Conservation (phyloP, 2,329 filamentous ascomycete genomes). For the Diaporthe citrichinensis region DNA sequence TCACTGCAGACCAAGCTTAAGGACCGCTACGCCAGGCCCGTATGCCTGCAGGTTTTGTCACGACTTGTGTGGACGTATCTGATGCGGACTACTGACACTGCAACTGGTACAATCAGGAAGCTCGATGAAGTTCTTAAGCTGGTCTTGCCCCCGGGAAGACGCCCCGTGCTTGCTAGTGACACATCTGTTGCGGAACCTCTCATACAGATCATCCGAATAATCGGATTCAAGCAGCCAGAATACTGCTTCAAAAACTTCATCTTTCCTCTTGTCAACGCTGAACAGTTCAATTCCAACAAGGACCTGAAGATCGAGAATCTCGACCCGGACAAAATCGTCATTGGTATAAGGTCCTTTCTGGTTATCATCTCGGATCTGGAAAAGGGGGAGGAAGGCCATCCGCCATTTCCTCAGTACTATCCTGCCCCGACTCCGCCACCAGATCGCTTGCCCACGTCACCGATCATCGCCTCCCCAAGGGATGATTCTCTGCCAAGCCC, state of each 20-base stretch:
- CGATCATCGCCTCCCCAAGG: conserved; percentile 60
- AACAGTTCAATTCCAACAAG: conserved; percentile 82
- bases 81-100: conserved; percentile 83
- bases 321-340: conserved; percentile 97
- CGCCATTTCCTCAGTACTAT: conserved; percentile 86
- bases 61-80: conserved; percentile 95
- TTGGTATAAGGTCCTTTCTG: conserved; percentile 94
- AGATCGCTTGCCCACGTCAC: conserved; percentile 65
- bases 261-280: conserved; percentile 95
- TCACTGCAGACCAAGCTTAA: conserved; percentile 86
- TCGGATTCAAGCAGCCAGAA: conserved; percentile 94
- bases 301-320: conserved; percentile 91
- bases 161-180: conserved; percentile 86
- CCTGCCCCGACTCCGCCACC: conserved; percentile 52
- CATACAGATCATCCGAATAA: conserved; percentile 93
- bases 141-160: conserved; percentile 84
- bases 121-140: conserved; percentile 91
- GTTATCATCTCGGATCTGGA: conserved; percentile 95
- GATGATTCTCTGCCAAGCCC: conserved; percentile 46
- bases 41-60: conserved; percentile 90
- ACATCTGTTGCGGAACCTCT: conserved; percentile 87
- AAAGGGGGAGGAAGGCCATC: conserved; percentile 80
- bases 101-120: conserved; percentile 78
- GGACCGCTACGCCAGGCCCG: conserved; percentile 82
- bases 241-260: conserved; percentile 93